Base-by-base conservation (phyloP, 352 stramenopile species). In the Pythium dissotocum region DNA sequence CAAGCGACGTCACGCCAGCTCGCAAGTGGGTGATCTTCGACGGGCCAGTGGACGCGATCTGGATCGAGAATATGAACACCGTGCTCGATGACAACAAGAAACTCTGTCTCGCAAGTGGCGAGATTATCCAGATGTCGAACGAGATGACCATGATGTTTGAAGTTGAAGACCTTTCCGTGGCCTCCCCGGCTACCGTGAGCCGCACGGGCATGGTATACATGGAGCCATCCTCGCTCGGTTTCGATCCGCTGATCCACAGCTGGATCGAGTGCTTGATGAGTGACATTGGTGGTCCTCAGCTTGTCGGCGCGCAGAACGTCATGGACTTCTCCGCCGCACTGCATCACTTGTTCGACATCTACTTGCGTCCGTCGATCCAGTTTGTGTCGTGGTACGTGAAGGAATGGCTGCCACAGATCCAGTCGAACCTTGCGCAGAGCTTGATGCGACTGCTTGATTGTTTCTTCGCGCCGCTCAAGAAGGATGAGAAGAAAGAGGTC, bases 21-120 rank as follows among this genome's bases (percentile, higher is more conserved):
- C 83, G 93, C 21, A 98, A 98, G 76, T 98, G 95, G 95, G 84
- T 98, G 13, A 88, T 98, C 32, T 98, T 98, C 52, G 95, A 98
- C 57, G 95, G 95, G 0, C 95, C 95, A 4, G 96, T 98, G 2
- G 95, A 98, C 66, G 93, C 95, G 6, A 96, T 98, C 57, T 98
- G 95, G 95, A 98, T 98, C 73, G 95, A 98, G 75, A 98, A 98
- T 76, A 98, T 98, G 95, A 98, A 98, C 68, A 98, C 95, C 0
- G 95, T 98, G 12, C 79, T 98, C 49, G 95, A 98, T 64, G 95
- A 98, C 77, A 98, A 98, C 79, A 98, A 98, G 72, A 97, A 98
- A 69, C 75, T 98, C 6, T 98, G 95, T 62, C 73, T 98, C 6
- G 95, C 88, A 14, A 98, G 89, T 56, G 95, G 95, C 32, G 95